phyloP scores from a whole-genome alignment of 768 basidiomycete species.

The Lyophyllum decastes region DNA sequence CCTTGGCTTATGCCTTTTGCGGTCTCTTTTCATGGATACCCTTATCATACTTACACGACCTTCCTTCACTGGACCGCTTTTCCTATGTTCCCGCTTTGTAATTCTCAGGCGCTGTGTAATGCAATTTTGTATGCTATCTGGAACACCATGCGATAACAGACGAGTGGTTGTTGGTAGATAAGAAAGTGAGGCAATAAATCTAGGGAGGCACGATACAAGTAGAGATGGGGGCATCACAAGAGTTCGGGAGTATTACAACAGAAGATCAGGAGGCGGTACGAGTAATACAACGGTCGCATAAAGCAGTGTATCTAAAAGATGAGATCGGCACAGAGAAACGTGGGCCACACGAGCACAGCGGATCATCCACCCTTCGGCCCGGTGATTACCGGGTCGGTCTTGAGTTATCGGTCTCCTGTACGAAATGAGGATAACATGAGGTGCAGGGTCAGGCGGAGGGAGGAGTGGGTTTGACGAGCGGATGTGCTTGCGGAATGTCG shows the following conservation, averaged over 20 bases:
- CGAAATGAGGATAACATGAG: conserved; percentile 4
- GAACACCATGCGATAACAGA: not conserved
- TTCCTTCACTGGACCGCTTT: conserved; percentile 1
- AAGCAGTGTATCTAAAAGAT: not conserved
- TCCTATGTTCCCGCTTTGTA: not conserved
- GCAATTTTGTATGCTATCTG: conserved; percentile 10
- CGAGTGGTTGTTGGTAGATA: conserved; percentile 7
- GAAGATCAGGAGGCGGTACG: not conserved
- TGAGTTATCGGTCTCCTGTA: not conserved
- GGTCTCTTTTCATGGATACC: not conserved
- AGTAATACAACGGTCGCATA: not conserved
- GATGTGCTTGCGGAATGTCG: not conserved
- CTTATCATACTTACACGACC: conserved; percentile 2
- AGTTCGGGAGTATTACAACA: conserved; percentile 11
- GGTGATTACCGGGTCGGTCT: conserved; percentile 4
- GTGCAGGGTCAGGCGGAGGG: not conserved
- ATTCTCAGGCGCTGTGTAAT: conserved; percentile 7
- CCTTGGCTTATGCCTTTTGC: not conserved
- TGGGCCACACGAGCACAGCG: conserved; percentile 1
- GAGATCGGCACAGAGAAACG: not conserved
- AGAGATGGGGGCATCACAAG: not conserved
- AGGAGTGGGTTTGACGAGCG: conserved; percentile 1
- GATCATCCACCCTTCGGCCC: conserved; percentile 14
- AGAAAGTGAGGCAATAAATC: not conserved
- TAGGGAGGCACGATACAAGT: conserved; percentile 5